Base-by-base conservation (phyloP, 768 basidiomycete species). In the Asterophora lycoperdoides region DNA sequence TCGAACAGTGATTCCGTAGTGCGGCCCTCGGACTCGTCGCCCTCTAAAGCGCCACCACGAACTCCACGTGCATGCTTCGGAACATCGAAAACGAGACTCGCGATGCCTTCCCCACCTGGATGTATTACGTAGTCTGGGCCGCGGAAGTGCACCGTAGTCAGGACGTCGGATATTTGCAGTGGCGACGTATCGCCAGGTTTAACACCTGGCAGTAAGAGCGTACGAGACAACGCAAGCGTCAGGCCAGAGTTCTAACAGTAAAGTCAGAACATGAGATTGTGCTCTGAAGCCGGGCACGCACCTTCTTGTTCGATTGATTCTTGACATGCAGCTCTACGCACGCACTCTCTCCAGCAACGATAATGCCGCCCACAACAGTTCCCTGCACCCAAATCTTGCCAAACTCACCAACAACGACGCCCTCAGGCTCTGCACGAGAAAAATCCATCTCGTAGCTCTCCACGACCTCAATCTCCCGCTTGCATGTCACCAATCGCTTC, bases 241-340 rank as follows among this genome's bases (percentile, higher is more conserved):
- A 92, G 61, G 8, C 83, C 80, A 1, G 83, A 73, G 52, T 88
- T 90, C 89, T 91, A 54, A 23, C 8, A 17, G 4, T 15, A 14
- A 15, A 23, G 29, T 51, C 17, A 37, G 28, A 45, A 39, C 11
- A 41, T 5, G 9, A 48, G 3, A 11, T 41, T 9, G 33, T 42
- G 18, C 10, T 18, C 26, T 50, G 18, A 49, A 38, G 30, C 35
- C 38, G 28, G 50, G 32, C 20, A 46, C 55, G 15, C 28, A 87
- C 89, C 83, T 85, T 90, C 68, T 86, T 88, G 43, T 70, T 68
- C 1, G 89, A 86, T 61, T 89, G 84, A 58, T 93, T 93, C 72
- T 83, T 89, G 41, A 92, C 83, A 53, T 84, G 80, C 45, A 93
- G 65, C 58, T 89, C 84, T 36, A 92, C 71, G 60, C 83, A 86